Conservation (phyloP, 352 stramenopile species). For the Globisporangium splendens region DNA sequence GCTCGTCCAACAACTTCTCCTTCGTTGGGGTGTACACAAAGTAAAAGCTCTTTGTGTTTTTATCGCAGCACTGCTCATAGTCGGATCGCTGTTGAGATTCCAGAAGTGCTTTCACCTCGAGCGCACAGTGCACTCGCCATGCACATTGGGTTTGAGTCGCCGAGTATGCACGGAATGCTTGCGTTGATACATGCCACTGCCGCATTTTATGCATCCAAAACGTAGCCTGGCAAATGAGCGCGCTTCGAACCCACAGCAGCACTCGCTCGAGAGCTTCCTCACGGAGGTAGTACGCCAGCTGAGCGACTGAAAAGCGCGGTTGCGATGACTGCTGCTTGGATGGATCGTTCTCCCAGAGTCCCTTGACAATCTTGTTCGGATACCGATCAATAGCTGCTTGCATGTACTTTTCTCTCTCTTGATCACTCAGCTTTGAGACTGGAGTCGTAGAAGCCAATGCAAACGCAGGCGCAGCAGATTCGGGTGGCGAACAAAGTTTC, state of each 20-base stretch:
- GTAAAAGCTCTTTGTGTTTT: conserved; percentile 47
- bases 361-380: conserved; percentile 30
- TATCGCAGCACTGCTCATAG: conserved; percentile 69
- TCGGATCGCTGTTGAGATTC: conserved; percentile 57
- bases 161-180: conserved; percentile 26
- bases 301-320: conserved; percentile 40
- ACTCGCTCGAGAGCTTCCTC: conserved; percentile 53
- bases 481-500: neutral
- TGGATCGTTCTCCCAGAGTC: conserved; percentile 58
- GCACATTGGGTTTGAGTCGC: conserved; percentile 55
- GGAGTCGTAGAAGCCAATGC: conserved; percentile 24
- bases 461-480: conserved; percentile 4
- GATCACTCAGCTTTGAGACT: neutral
- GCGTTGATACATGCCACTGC: conserved; percentile 45
- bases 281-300: conserved; percentile 69
- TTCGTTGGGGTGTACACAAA: conserved; percentile 65
- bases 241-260: conserved; percentile 46
- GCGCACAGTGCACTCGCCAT: conserved; percentile 38
- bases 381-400: conserved; percentile 34
- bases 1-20: conserved; percentile 59
- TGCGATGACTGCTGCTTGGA: conserved; percentile 4
- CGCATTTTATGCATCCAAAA: conserved; percentile 60
- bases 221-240: conserved; percentile 41
- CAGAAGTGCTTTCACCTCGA: conserved; percentile 33
- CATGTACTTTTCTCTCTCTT: conserved; percentile 22